Base-by-base conservation (phyloP, 1,284 basidiomycete genomes). In the Fomitopsis betulina region DNA sequence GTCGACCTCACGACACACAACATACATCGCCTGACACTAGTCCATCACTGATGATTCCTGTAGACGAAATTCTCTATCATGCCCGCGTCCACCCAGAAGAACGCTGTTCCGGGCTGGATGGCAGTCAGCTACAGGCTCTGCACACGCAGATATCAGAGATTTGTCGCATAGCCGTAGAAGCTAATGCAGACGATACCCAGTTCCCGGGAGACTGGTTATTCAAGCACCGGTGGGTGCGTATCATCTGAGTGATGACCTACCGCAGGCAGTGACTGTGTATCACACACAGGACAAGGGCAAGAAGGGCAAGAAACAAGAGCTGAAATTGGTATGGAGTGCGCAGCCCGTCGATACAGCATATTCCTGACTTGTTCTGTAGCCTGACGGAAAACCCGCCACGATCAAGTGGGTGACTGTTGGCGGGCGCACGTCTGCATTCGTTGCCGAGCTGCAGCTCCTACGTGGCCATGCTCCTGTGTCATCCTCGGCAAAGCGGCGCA, bases 61-160 rank as follows among this genome's bases (percentile, higher is more conserved):
- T 62, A 86, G 89, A 91, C 66, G 91, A 93, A 72, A 85, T 94
- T 49, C 72, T 94, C 30, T 94, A 91, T 71, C 89, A 94, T 65
- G 78, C 91, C 2, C 75, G 80, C 30, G 79, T 93, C 45, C 91
- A 94, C 66, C 93, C 93, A 0, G 84, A 89, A 61, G 83, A 88
- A 62, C 82, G 85, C 2, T 84, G 84, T 56, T 84, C 85, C 52
- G 76, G 79, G 1, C 75, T 94, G 12, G 73, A 77, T 2, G 70
- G 76, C 2, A 72, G 71, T 6, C 82, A 91, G 63, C 62, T 90
- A 13, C 61, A 67, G 17, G 73, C 76, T 1, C 68, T 94, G 15
- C 84, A 91, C 67, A 67, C 75, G 27, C 79, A 87, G 52, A 85
- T 83, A 6, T 68, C 69, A 9, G 73, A 83, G 42, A 81, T 94